phyloP scores from a whole-genome alignment of 768 basidiomycete species.

The Rhodotorula graminis region DNA sequence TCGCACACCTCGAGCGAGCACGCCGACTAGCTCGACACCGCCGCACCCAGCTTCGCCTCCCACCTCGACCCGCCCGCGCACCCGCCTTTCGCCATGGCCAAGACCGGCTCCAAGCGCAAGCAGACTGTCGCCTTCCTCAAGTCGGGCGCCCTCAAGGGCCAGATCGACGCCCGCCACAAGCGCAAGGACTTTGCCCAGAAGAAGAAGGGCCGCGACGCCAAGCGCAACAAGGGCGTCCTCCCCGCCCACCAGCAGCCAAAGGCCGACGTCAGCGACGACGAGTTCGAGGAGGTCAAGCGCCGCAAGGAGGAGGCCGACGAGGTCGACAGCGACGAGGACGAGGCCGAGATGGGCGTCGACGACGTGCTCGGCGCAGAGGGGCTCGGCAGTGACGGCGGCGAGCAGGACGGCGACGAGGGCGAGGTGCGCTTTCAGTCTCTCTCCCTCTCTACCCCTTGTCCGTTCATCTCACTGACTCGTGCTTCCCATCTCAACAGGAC shows the following conservation, averaged over 20 bases:
- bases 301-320: constrained; percentile 11
- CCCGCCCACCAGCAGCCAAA: constrained; percentile 29
- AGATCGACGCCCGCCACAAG: constrained; percentile 76
- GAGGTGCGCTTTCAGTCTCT: too few relatives aligned
- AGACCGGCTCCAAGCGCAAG: constrained; percentile 52
- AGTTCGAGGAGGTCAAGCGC: constrained; percentile 41
- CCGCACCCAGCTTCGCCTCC: too few relatives aligned
- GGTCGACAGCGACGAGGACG: constrained; percentile 31
- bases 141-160: constrained; percentile 80
- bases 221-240: constrained; percentile 44
- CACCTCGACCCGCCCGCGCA: neutral
- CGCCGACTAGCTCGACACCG: neutral
- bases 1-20: too few relatives aligned
- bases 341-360: constrained; percentile 38
- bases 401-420: constrained; percentile 25
- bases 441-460: neutral
- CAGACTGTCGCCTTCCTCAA: constrained; percentile 81
- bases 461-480: neutral
- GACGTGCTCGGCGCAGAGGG: constrained; percentile 35
- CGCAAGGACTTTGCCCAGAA: constrained; percentile 71
- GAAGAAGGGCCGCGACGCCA: constrained; percentile 56
- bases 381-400: constrained; percentile 40
- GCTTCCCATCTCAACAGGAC: neutral
- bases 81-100: neutral
- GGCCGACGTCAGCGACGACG: constrained; percentile 34